These are phyloP conservation scores for Symbiodinium pilosum DNA, from an alignment of 73 alveolate genomes.

Conservation along the genomic window DNA sequence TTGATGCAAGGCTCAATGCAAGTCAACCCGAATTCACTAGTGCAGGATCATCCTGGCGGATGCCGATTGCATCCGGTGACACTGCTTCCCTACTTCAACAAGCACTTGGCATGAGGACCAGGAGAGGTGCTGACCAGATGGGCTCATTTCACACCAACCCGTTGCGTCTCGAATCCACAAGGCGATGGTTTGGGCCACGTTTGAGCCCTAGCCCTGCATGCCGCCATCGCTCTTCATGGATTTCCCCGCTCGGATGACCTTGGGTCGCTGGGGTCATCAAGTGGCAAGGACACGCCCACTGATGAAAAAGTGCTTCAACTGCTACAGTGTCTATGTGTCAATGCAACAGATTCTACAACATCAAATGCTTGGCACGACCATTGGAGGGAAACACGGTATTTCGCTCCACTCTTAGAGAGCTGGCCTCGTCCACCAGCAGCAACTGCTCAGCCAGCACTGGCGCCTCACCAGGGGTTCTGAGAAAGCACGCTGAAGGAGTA, in stretches of 20 bases:
- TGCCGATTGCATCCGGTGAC: conserved; percentile 20
- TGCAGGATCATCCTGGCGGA: neutral
- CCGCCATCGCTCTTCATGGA: conserved; percentile 97
- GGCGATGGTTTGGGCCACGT: neutral
- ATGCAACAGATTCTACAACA: no score
- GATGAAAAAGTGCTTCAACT: neutral
- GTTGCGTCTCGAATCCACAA: no score
- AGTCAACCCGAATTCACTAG: neutral
- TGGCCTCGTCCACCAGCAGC: conserved; percentile 99
- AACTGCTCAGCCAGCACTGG: conserved; percentile 99
- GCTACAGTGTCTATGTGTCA: no score
- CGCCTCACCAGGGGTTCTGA: conserved; percentile 89
- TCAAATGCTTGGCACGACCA: no score
- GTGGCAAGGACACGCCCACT: neutral
- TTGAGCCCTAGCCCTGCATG: conserved; percentile 88
- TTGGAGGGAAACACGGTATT: no score
- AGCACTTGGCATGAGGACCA: neutral
- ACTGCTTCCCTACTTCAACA: neutral
- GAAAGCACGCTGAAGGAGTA: no score
- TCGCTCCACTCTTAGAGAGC: no score
- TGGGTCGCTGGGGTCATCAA: neutral
- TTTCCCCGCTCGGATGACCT: conserved; percentile 99
- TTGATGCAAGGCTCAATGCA: neutral
- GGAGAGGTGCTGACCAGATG: neutral
- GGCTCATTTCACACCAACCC: no score